Evolutionary conservation across 106 monocot species (phyloP), one percentile per base, ranked within the genome.

Genomic region (Triglochin maritima): DNA sequence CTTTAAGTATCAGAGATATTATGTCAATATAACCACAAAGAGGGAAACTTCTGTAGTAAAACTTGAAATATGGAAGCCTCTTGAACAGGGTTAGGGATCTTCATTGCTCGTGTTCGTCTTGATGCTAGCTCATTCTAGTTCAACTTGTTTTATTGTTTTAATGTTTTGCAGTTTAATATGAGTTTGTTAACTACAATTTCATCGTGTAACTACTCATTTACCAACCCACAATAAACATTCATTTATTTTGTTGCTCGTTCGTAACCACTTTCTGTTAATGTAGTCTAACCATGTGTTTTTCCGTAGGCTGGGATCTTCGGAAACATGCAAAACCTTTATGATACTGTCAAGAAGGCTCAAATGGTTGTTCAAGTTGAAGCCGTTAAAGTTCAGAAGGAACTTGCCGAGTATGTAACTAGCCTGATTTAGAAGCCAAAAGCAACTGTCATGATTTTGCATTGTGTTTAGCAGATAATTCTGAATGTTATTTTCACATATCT

Each of bases 361-460:
- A 86, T 84, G 92, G 98, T 99, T 13, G 92, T 99, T 46, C 98
- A 99, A 84, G 92, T 92, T 44, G 98, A 99, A 79, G 98, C 92
- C 59, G 98, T 99, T 29, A 86, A 88, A 67, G 92, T 99, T 51
- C 98, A 99, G 69, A 86, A 92, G 74, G 98, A 99, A 64, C 92
- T 99, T 72, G 92, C 86, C 54, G 98, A 64, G 98, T 99, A 92
- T 73, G 89, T 49, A 59, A 46, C n/a, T 59, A 58, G 15, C 58
- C 15, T 11, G 10, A 58, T 16, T 14, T 58, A 5, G 58, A 58
- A 11, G 29, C 29, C 29, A 29, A 29, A 29, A 29, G 29, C 29
- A 29, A 29, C 29, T 29, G 29, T 29, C 29, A 1, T 29, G 29
- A 29, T 29, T 29, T 29, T 29, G 29, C 4, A 49, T 47, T 15